phyloP scores from a whole-genome alignment of 139 green algal genomes.

The Tetradesmus obliquus region DNA sequence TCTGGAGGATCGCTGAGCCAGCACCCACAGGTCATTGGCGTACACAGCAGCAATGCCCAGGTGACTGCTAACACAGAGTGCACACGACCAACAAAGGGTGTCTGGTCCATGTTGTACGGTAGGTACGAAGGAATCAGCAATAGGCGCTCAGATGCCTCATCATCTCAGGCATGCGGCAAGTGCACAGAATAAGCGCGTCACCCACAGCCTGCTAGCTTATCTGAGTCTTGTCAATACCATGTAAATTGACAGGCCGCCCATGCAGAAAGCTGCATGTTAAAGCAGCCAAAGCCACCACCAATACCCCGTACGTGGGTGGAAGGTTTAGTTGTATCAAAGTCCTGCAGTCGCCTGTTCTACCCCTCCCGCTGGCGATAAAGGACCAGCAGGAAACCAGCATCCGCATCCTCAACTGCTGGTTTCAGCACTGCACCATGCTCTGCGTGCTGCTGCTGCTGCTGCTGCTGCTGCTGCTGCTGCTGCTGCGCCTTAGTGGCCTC shows the following conservation, averaged over 20 bases:
- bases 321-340: neutral
- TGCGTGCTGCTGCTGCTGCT: neutral
- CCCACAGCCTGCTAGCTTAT: neutral
- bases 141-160: neutral
- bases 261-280: neutral
- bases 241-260: neutral
- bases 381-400: neutral
- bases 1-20: neutral
- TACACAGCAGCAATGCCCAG: neutral
- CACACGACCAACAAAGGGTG: neutral
- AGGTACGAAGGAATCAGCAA: neutral
- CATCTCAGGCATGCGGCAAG: neutral
- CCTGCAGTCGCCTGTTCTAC: neutral
- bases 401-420: neutral
- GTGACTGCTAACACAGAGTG: neutral
- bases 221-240: neutral
- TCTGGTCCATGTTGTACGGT: neutral
- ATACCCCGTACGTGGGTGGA: neutral
- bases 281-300: neutral
- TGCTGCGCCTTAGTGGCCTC: neutral
- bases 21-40: neutral
- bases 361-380: neutral
- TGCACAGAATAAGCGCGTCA: neutral
- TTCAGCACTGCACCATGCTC: neutral
- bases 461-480: slow-evolving; percentile 8